These are phyloP conservation scores for Aspergillus phoenicis DNA, from an alignment of 2,329 filamentous ascomycete species.

Conservation along the genomic window DNA sequence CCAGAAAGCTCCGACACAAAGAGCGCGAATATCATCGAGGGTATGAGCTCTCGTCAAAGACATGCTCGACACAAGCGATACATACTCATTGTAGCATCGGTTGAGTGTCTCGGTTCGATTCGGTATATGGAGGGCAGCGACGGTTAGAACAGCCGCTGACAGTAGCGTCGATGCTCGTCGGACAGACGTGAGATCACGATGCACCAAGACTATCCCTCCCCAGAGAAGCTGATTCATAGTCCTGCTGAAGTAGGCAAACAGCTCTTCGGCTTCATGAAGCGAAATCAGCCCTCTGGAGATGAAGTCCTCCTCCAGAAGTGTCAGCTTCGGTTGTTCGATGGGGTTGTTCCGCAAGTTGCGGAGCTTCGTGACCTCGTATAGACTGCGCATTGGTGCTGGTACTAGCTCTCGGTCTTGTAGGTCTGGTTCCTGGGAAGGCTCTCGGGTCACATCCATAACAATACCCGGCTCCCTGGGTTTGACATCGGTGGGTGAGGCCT, in stretches of 20 bases:
- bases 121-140: slow-evolving; percentile 62
- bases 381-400: slow-evolving; percentile 55
- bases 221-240: slow-evolving; percentile 56
- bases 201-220: slow-evolving; percentile 55
- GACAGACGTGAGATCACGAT: slow-evolving; percentile 54
- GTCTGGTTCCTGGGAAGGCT: slow-evolving; percentile 48
- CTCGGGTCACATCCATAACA: slow-evolving; percentile 49
- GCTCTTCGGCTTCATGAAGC: slow-evolving; percentile 53
- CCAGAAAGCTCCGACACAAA: slow-evolving; percentile 66
- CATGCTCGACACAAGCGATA: slow-evolving; percentile 58
- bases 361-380: slow-evolving; percentile 58
- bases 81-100: slow-evolving; percentile 60
- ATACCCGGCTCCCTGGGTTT: slow-evolving; percentile 31
- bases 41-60: slow-evolving; percentile 62
- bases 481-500: slow-evolving; percentile 31
- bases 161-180: slow-evolving; percentile 59
- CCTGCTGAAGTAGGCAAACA: slow-evolving; percentile 55
- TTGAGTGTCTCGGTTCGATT: slow-evolving; percentile 56
- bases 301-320: slow-evolving; percentile 51
- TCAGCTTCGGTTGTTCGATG: slow-evolving; percentile 39
- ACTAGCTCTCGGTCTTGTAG: slow-evolving; percentile 48
- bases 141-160: slow-evolving; percentile 59
- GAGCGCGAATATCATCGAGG: slow-evolving; percentile 60
- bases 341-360: slow-evolving; percentile 45
- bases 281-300: slow-evolving; percentile 53